Percentiles rank a stretch among this genome's conserved stretches.
phyloP scores from a whole-genome alignment of 768 basidiomycete genomes.

The Phaeolepiota aurea region DNA sequence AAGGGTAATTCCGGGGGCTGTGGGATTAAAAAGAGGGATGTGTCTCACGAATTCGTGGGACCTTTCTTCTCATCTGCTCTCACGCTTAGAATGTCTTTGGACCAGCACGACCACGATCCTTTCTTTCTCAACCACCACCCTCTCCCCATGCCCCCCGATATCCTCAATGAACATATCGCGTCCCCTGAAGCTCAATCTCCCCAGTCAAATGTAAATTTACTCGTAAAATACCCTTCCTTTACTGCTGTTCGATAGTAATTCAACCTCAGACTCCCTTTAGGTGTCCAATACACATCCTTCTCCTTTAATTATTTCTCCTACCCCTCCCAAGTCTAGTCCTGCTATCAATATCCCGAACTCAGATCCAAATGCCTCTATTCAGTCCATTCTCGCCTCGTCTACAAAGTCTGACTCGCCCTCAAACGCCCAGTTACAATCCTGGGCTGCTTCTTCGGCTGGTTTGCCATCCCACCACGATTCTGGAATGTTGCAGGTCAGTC shows the following conservation, averaged over 20 bases:
- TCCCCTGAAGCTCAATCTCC: conserved; percentile 11
- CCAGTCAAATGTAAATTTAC: conserved; percentile 13
- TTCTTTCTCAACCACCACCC: conserved; percentile 39
- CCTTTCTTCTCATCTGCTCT: conserved; percentile 25
- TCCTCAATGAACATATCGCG: conserved; percentile 13
- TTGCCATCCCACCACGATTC: conserved; percentile 20
- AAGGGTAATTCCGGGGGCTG: conserved; percentile 7
- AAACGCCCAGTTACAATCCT: conserved; percentile 31
- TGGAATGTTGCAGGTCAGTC: conserved; percentile 27
- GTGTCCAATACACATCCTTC: conserved; percentile 17
- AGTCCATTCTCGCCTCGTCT: conserved; percentile 46
- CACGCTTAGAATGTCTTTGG: conserved; percentile 37
- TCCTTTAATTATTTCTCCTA: conserved; percentile 9
- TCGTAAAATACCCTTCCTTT: conserved; percentile 21
- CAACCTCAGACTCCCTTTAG: conserved; percentile 20
- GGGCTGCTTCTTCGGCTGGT: conserved; percentile 20
- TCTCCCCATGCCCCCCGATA: conserved; percentile 30
- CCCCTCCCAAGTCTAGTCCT: conserved; percentile 15
- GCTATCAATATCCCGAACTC: conserved; percentile 15
- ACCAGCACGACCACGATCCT: conserved; percentile 26
- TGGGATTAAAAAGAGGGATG: conserved; percentile 14
- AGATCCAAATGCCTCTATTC: conserved; percentile 39
- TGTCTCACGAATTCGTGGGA: conserved; percentile 21
- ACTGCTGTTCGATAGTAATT: conserved; percentile 14
- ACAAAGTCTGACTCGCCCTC: conserved; percentile 31